Base-by-base conservation (phyloP, 768 basidiomycete genomes). In the Psilocybe cyanescens region DNA sequence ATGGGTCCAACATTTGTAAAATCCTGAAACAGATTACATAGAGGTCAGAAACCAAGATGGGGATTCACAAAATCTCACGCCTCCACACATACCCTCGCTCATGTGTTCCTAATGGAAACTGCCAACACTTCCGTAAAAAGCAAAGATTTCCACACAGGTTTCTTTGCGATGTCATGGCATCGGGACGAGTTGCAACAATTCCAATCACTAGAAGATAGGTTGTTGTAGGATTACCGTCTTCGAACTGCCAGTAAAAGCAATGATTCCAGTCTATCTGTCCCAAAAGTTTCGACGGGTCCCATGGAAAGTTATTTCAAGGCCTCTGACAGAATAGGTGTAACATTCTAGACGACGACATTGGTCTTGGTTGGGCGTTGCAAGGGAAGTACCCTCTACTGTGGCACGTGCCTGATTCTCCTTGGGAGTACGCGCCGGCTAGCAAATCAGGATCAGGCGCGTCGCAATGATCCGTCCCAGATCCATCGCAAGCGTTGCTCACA, bases 21-120 rank as follows among this genome's bases (percentile, higher is more conserved):
- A 64, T 58, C 68, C 67, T 68, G 64, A 62, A 67, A 63, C 64
- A 61, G 62, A 65, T 65, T 63, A 53, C 37, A 56, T 57, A 57
- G 50, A 47, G 55, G 57, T 59, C 60, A 59, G 47, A 58, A 47
- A 56, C 47, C 50, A 59, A 63, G 53, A 59, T 63, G 58, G 59
- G 58, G 55, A 48, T 58, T 57, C 51, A 37, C 33, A 39, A 24
- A 48, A 58, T 66, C 65, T 66, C 65, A 64, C 65, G 59, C 59
- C 53, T 57, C 39, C 51, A 50, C 47, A 60, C 46, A 65, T 61
- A 50, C 57, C 55, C 39, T 57, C 55, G 12, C 33, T 50, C 55
- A 35, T 55, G 30, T 49, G 50, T 65, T 51, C 64, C 58, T 61
- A 57, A 61, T 61, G 58, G 64, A 52, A 55, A 59, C 46, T 49